Base-by-base conservation (phyloP, 768 basidiomycete genomes). In the Paxillus ammoniavirescens region DNA sequence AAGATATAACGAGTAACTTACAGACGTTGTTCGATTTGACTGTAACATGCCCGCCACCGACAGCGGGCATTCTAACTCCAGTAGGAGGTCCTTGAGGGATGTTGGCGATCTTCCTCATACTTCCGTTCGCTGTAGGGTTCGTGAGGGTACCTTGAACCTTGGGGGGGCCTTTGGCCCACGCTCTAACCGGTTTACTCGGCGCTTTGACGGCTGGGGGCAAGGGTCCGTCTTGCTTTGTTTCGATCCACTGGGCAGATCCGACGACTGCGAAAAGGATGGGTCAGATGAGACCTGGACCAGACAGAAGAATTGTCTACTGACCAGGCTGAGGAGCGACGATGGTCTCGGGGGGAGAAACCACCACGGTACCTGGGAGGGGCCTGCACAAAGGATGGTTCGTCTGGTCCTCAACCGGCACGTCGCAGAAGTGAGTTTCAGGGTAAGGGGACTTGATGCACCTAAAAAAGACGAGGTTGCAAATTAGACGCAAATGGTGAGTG, bases 361-460 rank as follows among this genome's bases (percentile, higher is more conserved):
- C 71, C 15, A 64, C 42, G 0, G 53, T 52, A 6, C 68, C 62
- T 1, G 78, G 79, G n/a, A 80, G 70, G 0, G 75, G 76, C 9
- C 78, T 72, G 41, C 79, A 80, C 46, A 79, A 53, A 2, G 68
- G 61, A 7, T 62, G 63, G 38, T 67, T 69, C 4, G 76, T 80
- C 26, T 47, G 58, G 49, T 76, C 74, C 54, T 73, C 75, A 2
- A 55, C 23, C 4, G 78, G 79, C 6, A 73, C 56, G 0, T 69
- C 68, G 53, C 78, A 80, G 38, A 66, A 72, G 37, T 60, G 57
- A 1, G 75, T 68, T 17, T 47, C 2, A 1, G 78, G 79, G 49
- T 80, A 80, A 2, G 79, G 77, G 23, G 41, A 67, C 17, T n/a
- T 58, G 36, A 75, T 72, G 2, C 62, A 41, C 37, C 70, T 76